Percentiles rank a stretch among this genome's conserved stretches.
Evolutionary conservation across 2,329 filamentous ascomycete genomes (phyloP).

Genomic region (Botryotinia calthae): DNA sequence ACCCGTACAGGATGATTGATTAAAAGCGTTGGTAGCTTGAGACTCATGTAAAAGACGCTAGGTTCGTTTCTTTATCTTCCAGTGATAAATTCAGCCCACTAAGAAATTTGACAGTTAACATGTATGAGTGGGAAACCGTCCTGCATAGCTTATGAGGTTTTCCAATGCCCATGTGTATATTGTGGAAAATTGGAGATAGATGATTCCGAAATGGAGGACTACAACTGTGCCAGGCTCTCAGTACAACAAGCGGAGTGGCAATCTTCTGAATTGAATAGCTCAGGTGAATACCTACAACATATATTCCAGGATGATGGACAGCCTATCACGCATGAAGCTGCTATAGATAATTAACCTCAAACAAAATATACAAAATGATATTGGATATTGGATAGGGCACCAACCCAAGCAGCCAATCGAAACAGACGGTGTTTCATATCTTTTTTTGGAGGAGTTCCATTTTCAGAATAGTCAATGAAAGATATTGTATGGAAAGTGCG

Average conservation of each 20-base stretch:
- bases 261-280: too few relatives aligned
- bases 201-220: not conserved
- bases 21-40: not conserved
- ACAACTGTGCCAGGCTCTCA: not conserved
- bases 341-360: not conserved
- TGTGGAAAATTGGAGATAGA: not conserved
- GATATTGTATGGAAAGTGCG: constrained; percentile 95
- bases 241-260: not conserved
- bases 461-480: constrained; percentile 95
- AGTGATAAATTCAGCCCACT: not conserved
- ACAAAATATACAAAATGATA: constrained; percentile 89
- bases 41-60: not conserved
- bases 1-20: not conserved
- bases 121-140: not conserved
- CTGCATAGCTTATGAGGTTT: not conserved
- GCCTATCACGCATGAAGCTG: not conserved
- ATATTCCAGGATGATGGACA: not conserved
- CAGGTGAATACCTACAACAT: not conserved
- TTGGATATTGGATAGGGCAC: constrained; percentile 79
- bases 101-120: not conserved
- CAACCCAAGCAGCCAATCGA: constrained; percentile 86
- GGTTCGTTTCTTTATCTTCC: not conserved
- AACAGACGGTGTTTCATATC: constrained; percentile 90
- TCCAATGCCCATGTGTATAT: not conserved
- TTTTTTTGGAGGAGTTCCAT: constrained; percentile 96